Evolutionary conservation across 805 yeast genomes (phyloP), one percentile per base, ranked within the genome.

Genomic region (Debaryomyces tyrocola): DNA sequence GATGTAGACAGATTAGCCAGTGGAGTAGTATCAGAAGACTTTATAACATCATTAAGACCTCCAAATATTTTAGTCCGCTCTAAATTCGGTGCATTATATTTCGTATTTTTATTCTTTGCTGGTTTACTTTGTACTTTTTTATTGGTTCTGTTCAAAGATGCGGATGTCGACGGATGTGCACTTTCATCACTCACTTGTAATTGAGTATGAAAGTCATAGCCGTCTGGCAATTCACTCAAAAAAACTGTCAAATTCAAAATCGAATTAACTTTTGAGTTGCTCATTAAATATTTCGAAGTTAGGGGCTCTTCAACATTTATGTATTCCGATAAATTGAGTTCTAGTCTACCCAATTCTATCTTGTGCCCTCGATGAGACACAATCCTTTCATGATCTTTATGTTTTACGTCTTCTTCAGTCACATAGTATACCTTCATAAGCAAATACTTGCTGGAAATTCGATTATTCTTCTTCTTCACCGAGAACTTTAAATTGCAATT

Each of bases 181-280:
- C 46, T 8, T 3, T 36, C 36, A 31, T 72, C 77, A 9, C 59
- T 55, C 6, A 72, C 63, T 37, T 64, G 70, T 33, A 73, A 59
- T 45, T 64, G 75, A 2, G 78, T 73, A 50, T 69, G 75, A 58
- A 73, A 73, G 36, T 71, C 76, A 36, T 56, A 58, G 48, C 68
- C 59, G 4, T 66, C 46, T 3, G 77, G 69, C 17, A 71, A 60
- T 47, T 72, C 75, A 36, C 70, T 73, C 54, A 87, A 63, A 4
- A 72, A 70, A n/a, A 87, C 68, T 1, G 84, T 75, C 36, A 89
- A 50, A 49, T 78, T 83, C 34, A 86, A 64, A n/a, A 89, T 85
- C 2, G 95, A 84, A 62, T 92, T 92, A 15, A 92, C 82, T 53
- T 89, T 88, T 1, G 96, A 85, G 21, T 88, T 78, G 56, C 84